A percentile compares a stretch with the other conserved stretches of the same genome.
phyloP scores from a whole-genome alignment of 108 stramenopile species.

The Nitzschia sp. region DNA sequence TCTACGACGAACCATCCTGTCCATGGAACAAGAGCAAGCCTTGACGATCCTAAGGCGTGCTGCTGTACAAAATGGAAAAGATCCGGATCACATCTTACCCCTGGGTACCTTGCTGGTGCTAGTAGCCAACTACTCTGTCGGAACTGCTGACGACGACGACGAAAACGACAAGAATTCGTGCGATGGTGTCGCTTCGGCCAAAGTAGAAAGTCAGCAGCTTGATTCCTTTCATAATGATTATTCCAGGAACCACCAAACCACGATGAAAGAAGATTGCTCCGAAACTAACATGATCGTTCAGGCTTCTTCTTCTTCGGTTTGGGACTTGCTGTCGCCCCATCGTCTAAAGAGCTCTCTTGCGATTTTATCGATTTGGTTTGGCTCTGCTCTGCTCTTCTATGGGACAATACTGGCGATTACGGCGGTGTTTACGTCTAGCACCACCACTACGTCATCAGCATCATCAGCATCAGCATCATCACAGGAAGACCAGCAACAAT shows the following conservation, averaged over 20 bases:
- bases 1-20: no score
- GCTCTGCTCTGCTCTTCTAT: conserved; percentile 41
- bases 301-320: background rate
- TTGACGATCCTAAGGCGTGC: conserved; percentile 29
- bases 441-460: background rate
- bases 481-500: conserved; percentile 5
- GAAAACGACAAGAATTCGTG: background rate
- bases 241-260: background rate
- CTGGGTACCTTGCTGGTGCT: conserved; percentile 6
- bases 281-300: background rate
- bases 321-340: conserved; percentile 24
- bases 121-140: conserved; percentile 22
- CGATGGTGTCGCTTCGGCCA: background rate
- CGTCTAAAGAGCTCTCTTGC: conserved; percentile 17
- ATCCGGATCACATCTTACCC: conserved; percentile 33
- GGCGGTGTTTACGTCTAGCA: conserved; percentile 28
- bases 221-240: background rate
- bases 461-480: conserved; percentile 9
- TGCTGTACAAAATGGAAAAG: conserved; percentile 29
- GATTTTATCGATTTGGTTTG: conserved; percentile 36
- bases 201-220: background rate
- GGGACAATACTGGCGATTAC: conserved; percentile 40
- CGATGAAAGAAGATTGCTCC: background rate
- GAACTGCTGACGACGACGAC: background rate
- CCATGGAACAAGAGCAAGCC: conserved; percentile 34